phyloP scores from a whole-genome alignment of 331 rosid species.

The Pyrus hybrid region DNA sequence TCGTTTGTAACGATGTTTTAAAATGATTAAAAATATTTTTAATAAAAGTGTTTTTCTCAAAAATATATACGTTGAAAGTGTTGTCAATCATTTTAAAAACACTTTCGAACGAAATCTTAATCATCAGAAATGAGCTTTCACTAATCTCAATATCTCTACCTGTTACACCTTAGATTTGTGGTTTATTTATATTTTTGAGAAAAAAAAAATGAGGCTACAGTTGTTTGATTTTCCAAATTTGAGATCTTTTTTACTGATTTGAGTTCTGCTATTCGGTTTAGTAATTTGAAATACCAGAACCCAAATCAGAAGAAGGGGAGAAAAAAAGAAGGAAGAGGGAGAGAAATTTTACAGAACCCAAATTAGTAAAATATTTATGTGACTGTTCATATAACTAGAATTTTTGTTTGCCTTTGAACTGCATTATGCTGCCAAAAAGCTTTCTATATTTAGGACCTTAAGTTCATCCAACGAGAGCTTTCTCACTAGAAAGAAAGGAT shows the following conservation, averaged over 20 bases:
- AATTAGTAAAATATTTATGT: background rate
- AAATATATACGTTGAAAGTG: fast-evolving
- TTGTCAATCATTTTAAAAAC: too few species aligned
- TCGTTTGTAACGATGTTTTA: fast-evolving
- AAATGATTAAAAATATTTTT: fast-evolving
- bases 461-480: too few species aligned
- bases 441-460: too few species aligned
- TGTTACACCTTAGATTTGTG: background rate
- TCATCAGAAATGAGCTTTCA: background rate
- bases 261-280: background rate
- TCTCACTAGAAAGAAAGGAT: background rate
- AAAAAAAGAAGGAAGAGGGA: background rate
- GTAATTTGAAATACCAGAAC: background rate
- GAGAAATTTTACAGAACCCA: background rate
- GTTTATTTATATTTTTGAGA: background rate
- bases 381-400: background rate
- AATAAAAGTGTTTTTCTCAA: fast-evolving
- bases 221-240: background rate
- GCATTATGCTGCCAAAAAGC: too few species aligned
- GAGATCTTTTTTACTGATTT: background rate
- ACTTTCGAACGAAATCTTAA: too few species aligned
- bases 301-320: background rate
- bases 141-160: background rate
- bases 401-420: background rate
- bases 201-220: background rate